Base-by-base conservation (phyloP, 1,284 basidiomycete species). In the Sporisorium reilianum region DNA sequence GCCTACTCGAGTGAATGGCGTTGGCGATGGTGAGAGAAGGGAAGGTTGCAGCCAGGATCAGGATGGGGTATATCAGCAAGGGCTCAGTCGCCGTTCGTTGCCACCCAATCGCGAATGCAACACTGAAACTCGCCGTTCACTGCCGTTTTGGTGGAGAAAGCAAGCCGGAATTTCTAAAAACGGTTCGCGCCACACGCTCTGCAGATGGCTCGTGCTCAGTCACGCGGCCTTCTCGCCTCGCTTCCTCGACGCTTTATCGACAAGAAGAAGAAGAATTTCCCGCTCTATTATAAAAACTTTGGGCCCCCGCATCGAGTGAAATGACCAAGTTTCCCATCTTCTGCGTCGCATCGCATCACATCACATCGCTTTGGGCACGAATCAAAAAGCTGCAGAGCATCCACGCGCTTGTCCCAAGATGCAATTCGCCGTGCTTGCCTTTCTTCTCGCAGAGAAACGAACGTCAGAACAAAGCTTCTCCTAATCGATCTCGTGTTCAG, bases 371-470 rank as follows among this genome's bases (percentile, higher is more conserved):
- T n/a, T n/a, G n/a, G n/a, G n/a, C n/a, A n/a, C n/a, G n/a, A n/a
- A n/a, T n/a, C n/a, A n/a, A n/a, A n/a, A n/a, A n/a, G n/a, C n/a
- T n/a, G n/a, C n/a, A n/a, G n/a, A n/a, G n/a, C n/a, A n/a, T n/a
- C n/a, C n/a, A n/a, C n/a, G n/a, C n/a, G n/a, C n/a, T n/a, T n/a
- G n/a, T n/a, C n/a, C n/a, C n/a, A n/a, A n/a, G n/a, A n/a, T n/a
- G n/a, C n/a, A 46, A 46, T 46, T 46, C 45, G 26, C 44, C 44
- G 44, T 26, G 23, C 42, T 45, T 11, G 40, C 22, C 42, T n/a
- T 42, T 42, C n/a, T 25, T 45, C 25, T n/a, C n/a, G n/a, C n/a
- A n/a, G n/a, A n/a, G n/a, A n/a, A n/a, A n/a, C n/a, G n/a, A n/a
- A n/a, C n/a, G n/a, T n/a, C n/a, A n/a, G n/a, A n/a, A n/a, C n/a